phyloP scores from a whole-genome alignment of 352 stramenopile species.

The Pythium plurisporium region DNA sequence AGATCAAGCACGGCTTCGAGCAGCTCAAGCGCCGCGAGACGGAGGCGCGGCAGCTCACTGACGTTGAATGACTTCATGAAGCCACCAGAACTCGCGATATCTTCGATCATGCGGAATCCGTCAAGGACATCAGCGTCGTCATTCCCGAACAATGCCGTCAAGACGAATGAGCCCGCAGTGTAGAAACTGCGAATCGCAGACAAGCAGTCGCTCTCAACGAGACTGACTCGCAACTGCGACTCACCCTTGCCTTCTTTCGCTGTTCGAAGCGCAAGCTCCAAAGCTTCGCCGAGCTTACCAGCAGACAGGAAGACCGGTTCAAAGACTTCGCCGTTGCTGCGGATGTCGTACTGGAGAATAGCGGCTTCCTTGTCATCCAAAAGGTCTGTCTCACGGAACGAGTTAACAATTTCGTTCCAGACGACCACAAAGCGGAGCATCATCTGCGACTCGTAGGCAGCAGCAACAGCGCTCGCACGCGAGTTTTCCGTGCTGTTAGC shows the following conservation, averaged over 20 bases:
- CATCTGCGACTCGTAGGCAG: constrained; percentile 40
- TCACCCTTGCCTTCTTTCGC: constrained; percentile 78
- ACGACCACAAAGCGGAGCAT: constrained; percentile 52
- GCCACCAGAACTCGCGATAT: constrained; percentile 50
- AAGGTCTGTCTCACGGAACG: constrained; percentile 39
- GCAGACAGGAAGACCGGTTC: constrained; percentile 84
- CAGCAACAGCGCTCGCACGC: constrained; percentile 22
- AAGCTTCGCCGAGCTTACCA: constrained; percentile 75
- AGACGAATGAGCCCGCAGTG: constrained; percentile 71
- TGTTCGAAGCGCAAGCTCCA: constrained; percentile 62
- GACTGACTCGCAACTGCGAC: constrained; percentile 65
- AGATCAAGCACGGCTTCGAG: constrained; percentile 79
- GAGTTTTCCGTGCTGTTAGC: constrained; percentile 5
- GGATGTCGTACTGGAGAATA: constrained; percentile 49
- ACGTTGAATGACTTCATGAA: constrained; percentile 83
- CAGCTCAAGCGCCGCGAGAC: constrained; percentile 60
- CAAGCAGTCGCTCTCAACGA: constrained; percentile 79
- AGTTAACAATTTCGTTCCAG: constrained; percentile 53
- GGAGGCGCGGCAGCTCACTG: constrained; percentile 53
- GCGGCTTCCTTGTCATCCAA: constrained; percentile 46
- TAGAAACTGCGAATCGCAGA: constrained; percentile 82
- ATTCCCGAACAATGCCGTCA: constrained; percentile 64
- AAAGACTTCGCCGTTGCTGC: constrained; percentile 81
- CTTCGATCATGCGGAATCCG: constrained; percentile 73
- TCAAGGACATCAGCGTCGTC: constrained; percentile 80